phyloP scores from a whole-genome alignment of 371 early-diverging fungal species.

The Smittium culicis region DNA sequence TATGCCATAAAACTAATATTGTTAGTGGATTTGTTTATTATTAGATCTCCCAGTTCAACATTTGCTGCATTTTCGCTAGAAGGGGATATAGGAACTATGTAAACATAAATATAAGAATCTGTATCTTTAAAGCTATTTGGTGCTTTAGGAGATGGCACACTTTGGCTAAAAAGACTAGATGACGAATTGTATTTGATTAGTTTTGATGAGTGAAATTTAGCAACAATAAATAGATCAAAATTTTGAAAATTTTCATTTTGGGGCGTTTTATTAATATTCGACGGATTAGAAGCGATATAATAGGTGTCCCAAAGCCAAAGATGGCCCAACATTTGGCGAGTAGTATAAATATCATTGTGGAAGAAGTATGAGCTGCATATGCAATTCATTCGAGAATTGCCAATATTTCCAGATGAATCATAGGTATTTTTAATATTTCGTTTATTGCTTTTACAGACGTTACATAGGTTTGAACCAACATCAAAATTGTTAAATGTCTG shows the following conservation, averaged over 20 bases:
- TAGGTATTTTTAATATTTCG: too few relatives aligned
- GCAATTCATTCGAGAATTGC: too few relatives aligned
- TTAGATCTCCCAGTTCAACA: neutral
- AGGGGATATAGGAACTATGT: neutral
- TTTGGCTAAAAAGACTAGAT: neutral
- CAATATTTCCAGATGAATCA: too few relatives aligned
- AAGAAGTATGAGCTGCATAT: too few relatives aligned
- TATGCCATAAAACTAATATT: neutral
- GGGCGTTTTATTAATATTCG: too few relatives aligned
- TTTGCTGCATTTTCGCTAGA: neutral
- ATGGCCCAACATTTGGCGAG: neutral
- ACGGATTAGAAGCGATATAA: neutral
- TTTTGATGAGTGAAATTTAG: neutral
- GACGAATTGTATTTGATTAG: neutral
- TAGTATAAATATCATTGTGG: too few relatives aligned
- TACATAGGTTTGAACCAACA: too few relatives aligned
- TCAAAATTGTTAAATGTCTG: too few relatives aligned
- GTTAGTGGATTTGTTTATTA: neutral
- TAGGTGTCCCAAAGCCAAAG: neutral
- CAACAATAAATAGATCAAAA: neutral
- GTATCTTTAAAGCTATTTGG: too few relatives aligned
- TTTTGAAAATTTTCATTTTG: neutral
- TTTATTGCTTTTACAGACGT: too few relatives aligned
- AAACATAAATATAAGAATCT: too few relatives aligned
- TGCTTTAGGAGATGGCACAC: too few relatives aligned